Evolutionary conservation across 2,329 filamentous ascomycete species (phyloP).

Genomic region (Apiospora malaysiana): DNA sequence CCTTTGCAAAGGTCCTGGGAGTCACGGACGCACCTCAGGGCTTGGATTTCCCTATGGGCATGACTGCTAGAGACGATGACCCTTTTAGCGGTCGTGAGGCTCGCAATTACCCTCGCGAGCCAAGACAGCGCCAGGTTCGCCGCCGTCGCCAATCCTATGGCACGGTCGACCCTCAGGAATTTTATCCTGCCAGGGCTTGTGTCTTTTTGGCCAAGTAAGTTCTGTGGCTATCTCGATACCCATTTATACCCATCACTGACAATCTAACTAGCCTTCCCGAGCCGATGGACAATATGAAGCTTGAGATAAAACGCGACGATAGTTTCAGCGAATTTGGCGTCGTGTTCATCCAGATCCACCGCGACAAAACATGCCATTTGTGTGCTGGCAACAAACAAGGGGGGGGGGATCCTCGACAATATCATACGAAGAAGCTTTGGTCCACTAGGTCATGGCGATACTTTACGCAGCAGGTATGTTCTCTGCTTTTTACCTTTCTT

Average conservation of each 20-base stretch:
- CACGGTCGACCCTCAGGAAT: slow-evolving; percentile 55
- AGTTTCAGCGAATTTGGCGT: slow-evolving; percentile 60
- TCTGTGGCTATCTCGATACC: slow-evolving; percentile 5
- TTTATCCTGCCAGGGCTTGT: slow-evolving; percentile 61
- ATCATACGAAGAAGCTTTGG: too few relatives aligned
- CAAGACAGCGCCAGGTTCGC: not conserved
- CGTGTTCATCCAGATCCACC: slow-evolving; percentile 68
- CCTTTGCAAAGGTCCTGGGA: too few relatives aligned
- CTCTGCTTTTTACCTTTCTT: too few relatives aligned
- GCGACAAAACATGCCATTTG: slow-evolving; percentile 60
- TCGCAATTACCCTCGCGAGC: too few relatives aligned
- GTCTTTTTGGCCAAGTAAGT: slow-evolving; percentile 72
- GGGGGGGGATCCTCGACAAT: too few relatives aligned
- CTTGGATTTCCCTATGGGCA: not conserved
- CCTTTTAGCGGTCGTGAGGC: not conserved
- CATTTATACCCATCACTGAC: slow-evolving; percentile 26
- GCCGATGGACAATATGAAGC: slow-evolving; percentile 52
- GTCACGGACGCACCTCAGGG: too few relatives aligned
- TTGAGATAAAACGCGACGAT: slow-evolving; percentile 58
- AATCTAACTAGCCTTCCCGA: slow-evolving; percentile 54
- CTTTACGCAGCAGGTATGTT: too few relatives aligned
- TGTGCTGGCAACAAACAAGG: too few relatives aligned
- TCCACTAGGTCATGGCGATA: too few relatives aligned
- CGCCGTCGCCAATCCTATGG: slow-evolving; percentile 26
- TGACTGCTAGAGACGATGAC: not conserved